Evolutionary conservation across 441 rosid genomes (phyloP).

Genomic region (Isatis lusitanica): DNA sequence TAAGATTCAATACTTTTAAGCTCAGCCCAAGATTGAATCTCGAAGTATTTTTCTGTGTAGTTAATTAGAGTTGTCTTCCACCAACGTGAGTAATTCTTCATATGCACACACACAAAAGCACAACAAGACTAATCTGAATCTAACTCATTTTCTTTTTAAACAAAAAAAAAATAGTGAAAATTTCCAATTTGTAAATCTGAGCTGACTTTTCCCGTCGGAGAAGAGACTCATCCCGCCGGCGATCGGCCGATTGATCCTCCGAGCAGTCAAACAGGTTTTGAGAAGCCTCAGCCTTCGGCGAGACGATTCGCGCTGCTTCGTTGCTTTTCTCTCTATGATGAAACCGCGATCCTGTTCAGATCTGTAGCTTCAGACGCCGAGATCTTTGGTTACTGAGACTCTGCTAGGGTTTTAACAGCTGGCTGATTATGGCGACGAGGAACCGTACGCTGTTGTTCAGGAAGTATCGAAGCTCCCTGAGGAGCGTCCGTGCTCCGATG

Average conservation of each 20-base stretch:
- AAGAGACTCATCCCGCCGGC: conserved; percentile 12
- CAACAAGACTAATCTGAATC: too few species aligned
- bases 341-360: conserved; percentile 27
- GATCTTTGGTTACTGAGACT: conserved; percentile 17
- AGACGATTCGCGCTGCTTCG: background rate
- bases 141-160: background rate
- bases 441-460: conserved; percentile 67
- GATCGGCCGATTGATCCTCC: conserved; percentile 7
- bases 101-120: too few species aligned
- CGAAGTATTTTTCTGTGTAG: too few species aligned
- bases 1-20: background rate
- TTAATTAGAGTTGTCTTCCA: too few species aligned
- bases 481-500: conserved; percentile 72
- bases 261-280: background rate
- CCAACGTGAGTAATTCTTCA: too few species aligned
- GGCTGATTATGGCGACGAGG: conserved; percentile 70
- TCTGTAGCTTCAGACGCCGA: conserved; percentile 32
- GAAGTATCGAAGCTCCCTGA: conserved; percentile 85
- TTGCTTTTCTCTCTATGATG: conserved; percentile 7
- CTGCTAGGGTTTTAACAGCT: conserved; percentile 6
- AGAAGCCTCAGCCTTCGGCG: background rate
- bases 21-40: background rate
- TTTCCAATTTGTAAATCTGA: conserved; percentile 20
- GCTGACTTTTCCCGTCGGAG: conserved; percentile 15
- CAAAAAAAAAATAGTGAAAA: background rate